These are phyloP conservation scores for Hyparrhenia diplandra DNA, from an alignment of 176 grass and related monocot genomes.

Conservation along the genomic window DNA sequence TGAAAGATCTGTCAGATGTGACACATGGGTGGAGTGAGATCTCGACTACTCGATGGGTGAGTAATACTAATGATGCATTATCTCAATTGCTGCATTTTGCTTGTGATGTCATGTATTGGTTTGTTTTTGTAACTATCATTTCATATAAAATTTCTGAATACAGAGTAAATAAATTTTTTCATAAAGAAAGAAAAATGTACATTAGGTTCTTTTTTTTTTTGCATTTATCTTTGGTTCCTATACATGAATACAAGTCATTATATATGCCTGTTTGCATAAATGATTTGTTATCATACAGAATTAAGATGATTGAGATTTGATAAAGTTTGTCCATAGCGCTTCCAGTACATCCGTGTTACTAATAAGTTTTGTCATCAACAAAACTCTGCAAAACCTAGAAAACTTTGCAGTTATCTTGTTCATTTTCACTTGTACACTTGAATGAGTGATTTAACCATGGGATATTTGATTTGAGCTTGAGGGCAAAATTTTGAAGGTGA, in stretches of 20 bases:
- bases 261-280: not conserved
- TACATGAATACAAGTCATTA: not conserved
- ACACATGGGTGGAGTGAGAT: constrained; percentile 97
- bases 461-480: not conserved
- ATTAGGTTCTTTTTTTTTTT: not conserved
- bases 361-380: not conserved
- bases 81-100: constrained; percentile 17
- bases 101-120: not conserved
- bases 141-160: not conserved
- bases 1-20: constrained; percentile 99
- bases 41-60: constrained; percentile 89
- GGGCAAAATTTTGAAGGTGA: not conserved
- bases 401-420: not conserved
- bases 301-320: not conserved
- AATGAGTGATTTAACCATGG: not conserved
- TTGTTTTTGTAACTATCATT: not conserved
- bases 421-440: not conserved
- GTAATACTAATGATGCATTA: constrained; percentile 25
- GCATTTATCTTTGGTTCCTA: not conserved
- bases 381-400: not conserved
- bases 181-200: constrained; percentile 1
- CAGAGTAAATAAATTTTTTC: not conserved
- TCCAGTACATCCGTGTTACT: not conserved
- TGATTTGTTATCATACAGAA: not conserved
- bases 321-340: not conserved